These are phyloP conservation scores for Phytophthora sansomeana DNA, from an alignment of 352 stramenopile genomes.

Conservation along the genomic window DNA sequence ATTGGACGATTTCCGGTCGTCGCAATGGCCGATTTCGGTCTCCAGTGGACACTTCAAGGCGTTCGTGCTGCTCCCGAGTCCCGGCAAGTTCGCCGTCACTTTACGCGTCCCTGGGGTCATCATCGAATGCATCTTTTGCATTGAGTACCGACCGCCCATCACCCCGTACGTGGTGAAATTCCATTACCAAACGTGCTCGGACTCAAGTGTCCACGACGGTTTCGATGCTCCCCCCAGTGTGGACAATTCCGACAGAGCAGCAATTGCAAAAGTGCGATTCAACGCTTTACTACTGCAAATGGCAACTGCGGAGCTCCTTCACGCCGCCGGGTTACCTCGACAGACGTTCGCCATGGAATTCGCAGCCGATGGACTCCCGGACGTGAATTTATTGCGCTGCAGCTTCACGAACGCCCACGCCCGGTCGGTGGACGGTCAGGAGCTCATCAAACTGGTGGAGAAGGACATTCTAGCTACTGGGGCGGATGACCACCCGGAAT, in stretches of 20 bases:
- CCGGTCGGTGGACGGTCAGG: slow-evolving; percentile 57
- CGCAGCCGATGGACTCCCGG: slow-evolving; percentile 55
- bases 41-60: slow-evolving; percentile 63
- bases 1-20: slow-evolving; percentile 37
- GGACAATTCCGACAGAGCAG: slow-evolving; percentile 63
- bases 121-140: slow-evolving; percentile 34
- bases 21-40: slow-evolving; percentile 58
- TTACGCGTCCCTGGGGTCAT: slow-evolving; percentile 23
- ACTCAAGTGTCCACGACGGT: slow-evolving; percentile 42
- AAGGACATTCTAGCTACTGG: slow-evolving; percentile 57
- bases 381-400: slow-evolving; percentile 60
- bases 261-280: slow-evolving; percentile 59
- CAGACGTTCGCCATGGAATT: slow-evolving; percentile 68
- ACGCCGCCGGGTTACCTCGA: slow-evolving; percentile 46
- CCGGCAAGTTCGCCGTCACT: slow-evolving; percentile 50
- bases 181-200: slow-evolving; percentile 71
- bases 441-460: slow-evolving; percentile 63
- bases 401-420: slow-evolving; percentile 64
- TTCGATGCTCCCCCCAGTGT: slow-evolving; percentile 64
- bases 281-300: slow-evolving; percentile 70
- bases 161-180: slow-evolving; percentile 61
- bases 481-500: slow-evolving; percentile 36
- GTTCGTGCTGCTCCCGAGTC: slow-evolving; percentile 59
- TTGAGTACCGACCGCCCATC: slow-evolving; percentile 45
- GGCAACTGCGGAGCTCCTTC: slow-evolving; percentile 60